These are phyloP conservation scores for Binderoboletus segoi DNA, from an alignment of 1,284 basidiomycete genomes.

Conservation along the genomic window DNA sequence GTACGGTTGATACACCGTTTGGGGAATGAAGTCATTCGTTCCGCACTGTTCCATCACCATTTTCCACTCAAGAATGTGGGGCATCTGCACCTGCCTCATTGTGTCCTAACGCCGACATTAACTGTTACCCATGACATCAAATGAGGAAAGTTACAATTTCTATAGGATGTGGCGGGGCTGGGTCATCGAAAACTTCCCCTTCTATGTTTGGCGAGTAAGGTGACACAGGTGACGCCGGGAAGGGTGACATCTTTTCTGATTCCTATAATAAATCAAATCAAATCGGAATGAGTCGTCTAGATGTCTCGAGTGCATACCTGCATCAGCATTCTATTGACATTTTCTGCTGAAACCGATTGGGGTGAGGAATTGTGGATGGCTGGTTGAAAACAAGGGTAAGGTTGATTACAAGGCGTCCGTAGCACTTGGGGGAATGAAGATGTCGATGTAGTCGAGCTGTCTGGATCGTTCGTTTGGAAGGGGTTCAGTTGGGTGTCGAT, in stretches of 20 bases:
- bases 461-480: slow-evolving; percentile 12
- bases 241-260: slow-evolving; percentile 5
- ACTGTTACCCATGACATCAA: background rate
- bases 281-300: background rate
- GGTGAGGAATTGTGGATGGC: slow-evolving; percentile 14
- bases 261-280: slow-evolving; percentile 11
- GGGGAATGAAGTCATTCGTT: slow-evolving; percentile 57
- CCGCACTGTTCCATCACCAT: slow-evolving; percentile 23
- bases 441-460: slow-evolving; percentile 23
- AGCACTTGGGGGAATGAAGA: slow-evolving; percentile 10
- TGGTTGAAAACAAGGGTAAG: background rate
- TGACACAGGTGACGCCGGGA: slow-evolving; percentile 15
- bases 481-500: slow-evolving; percentile 21
- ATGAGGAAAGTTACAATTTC: slow-evolving; percentile 18
- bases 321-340: background rate
- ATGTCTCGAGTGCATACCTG: slow-evolving; percentile 12
- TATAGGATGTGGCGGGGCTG: background rate
- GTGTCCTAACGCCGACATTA: slow-evolving; percentile 26
- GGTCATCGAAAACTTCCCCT: background rate
- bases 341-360: slow-evolving; percentile 13
- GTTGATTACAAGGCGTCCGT: slow-evolving; percentile 16
- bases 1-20: slow-evolving; percentile 69
- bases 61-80: slow-evolving; percentile 34
- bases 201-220: slow-evolving; percentile 6
- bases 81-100: slow-evolving; percentile 22